Base-by-base conservation (phyloP, 257 asterid genomes). In the Lycium barbarum region DNA sequence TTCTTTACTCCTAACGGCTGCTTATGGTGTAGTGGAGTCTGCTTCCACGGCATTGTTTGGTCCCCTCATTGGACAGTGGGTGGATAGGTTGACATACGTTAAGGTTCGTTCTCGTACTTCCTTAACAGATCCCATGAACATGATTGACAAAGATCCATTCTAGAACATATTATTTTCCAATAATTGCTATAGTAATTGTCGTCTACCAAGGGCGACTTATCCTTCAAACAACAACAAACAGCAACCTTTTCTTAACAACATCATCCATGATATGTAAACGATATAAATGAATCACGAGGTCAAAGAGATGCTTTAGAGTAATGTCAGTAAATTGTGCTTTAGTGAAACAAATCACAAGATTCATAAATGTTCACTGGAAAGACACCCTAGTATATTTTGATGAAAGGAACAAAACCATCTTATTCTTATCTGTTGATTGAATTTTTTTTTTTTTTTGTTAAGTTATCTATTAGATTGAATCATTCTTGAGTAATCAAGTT, bases 11-110 rank as follows among this genome's bases (percentile, higher is more conserved):
- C 95, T 96, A 78, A 91, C 97, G 65, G 99, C 98, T 74, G 88
- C 88, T 86, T 96, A 96, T 84, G 98, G 99, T 57, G 95, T 92
- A 65, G 95, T 90, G 9, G 99, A 96, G 88, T 88, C 97, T 70
- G 93, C 94, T 72, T 93, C 99, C 3, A 91, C 92, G 8, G 97
- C 92, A 20, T 54, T 94, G 59, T 88, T 93, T 20, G 99, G 97
- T 54, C 98, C 99, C 20, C 47, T 94, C 13, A 81, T 95, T 22
- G 98, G 99, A 38, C 89, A 92, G 6, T 92, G 85, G 91, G 98
- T 96, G 68, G 92, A 94, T 86, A 91, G 88, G 59, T 85, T 90
- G 18, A 86, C 97, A 13, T 96, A 96, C 74, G 85, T 84, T 83
- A 89, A 90, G 98, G 98, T 92, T 72, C 11, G 78, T 47, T 76